Conservation (phyloP, 1,139 yeast species). For the Nakaseomyces uthaithaninus region DNA sequence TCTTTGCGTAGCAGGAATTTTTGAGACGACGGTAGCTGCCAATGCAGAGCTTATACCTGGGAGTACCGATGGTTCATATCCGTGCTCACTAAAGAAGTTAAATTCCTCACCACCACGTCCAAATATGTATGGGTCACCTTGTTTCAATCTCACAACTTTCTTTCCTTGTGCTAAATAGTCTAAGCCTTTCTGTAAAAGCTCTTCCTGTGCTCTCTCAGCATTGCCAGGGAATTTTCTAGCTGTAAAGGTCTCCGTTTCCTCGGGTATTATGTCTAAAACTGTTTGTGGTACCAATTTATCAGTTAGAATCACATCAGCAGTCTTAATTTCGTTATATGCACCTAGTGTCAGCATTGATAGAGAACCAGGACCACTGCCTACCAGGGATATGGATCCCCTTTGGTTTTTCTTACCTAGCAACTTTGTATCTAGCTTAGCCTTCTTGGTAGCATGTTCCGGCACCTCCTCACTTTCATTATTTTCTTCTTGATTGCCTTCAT, state of each 20-base stretch:
- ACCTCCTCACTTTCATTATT: too few species aligned
- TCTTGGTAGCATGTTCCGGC: constrained; percentile 2
- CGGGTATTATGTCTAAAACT: constrained; percentile 73
- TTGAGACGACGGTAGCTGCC: constrained; percentile 79
- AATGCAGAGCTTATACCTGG: constrained; percentile 91
- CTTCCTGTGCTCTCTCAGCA: constrained; percentile 89
- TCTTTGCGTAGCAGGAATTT: constrained; percentile 86
- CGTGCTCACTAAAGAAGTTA: constrained; percentile 55
- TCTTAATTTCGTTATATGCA: constrained; percentile 70
- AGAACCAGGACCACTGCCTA: constrained; percentile 95
- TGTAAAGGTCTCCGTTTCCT: constrained; percentile 63
- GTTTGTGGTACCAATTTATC: constrained; percentile 90
- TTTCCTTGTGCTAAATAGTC: constrained; percentile 55
- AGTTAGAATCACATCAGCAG: constrained; percentile 79
- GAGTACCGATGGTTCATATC: constrained; percentile 62
- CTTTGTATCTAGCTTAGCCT: background rate
- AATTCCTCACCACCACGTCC: constrained; percentile 97
- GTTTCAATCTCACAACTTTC: constrained; percentile 81
- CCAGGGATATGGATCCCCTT: constrained; percentile 61
- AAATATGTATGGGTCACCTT: constrained; percentile 94
- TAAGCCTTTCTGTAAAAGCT: constrained; percentile 63
- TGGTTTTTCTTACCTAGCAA: background rate
- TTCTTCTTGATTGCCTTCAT: too few species aligned
- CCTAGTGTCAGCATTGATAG: constrained; percentile 75
- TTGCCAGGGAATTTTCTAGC: constrained; percentile 96